Evolutionary conservation across 352 stramenopile genomes (phyloP), one percentile per base, ranked within the genome.

Genomic region (Globisporangium takayamanum): DNA sequence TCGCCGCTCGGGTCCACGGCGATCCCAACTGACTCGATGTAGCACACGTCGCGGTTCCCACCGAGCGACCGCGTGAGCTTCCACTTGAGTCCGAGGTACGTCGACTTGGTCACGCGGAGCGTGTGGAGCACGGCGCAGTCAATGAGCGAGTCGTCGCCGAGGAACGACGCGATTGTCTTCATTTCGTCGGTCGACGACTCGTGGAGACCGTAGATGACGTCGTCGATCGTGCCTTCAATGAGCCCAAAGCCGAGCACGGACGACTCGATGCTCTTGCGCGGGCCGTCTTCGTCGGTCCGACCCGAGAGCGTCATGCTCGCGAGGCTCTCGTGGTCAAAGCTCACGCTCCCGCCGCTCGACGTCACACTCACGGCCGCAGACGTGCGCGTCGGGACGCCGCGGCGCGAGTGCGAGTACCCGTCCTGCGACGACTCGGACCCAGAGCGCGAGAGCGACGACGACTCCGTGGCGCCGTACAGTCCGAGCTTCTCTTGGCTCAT

Each of bases 71-170:
- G 80, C 42, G 66, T 75, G 41, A 89, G 61, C 54, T 85, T 87
- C 80, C 80, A 89, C 70, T 89, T 89, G 57, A 89, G 73, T 15
- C 80, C 78, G 42, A 88, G 62, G 53, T 86, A 87, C 28, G 75
- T 81, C 25, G 75, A 74, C 15, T 70, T 75, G 36, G 70, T 76
- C 45, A 75, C 60, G 28, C 76, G 72, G 51, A 89, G 64, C 0
- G 75, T 85, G 47, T 87, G 75, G 14, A 89, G 59, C 58, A 84
- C 80, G 41, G 74, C 75, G 22, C 73, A 80, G 51, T 89, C 80
- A 30, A 89, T 80, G 33, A 39, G 33, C 33, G 33, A 77, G 53
- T 88, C 72, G 50, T 81, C 77, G 48, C 63, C 69, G 0, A 79
- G 54, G 53, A 85, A 80, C 5, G 77, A 67, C 20, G 67, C 58